Base-by-base conservation (phyloP, 208 protist species). In the Phytomonas sp. region DNA sequence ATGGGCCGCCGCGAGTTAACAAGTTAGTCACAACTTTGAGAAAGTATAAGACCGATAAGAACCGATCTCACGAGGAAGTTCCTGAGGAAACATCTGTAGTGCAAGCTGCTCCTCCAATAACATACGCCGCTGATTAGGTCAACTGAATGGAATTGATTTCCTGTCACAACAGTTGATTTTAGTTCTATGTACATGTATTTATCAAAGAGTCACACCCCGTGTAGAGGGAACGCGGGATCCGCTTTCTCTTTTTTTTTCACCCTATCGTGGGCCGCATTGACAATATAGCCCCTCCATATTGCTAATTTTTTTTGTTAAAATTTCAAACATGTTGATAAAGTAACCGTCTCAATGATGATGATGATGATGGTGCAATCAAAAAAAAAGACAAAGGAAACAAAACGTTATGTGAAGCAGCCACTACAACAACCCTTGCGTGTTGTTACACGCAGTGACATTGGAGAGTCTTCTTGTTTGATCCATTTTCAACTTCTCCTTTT, bases 311-410 rank as follows among this genome's bases (percentile, higher is more conserved):
- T 63, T 71, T 45, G 34, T 26, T 71, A 56, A 4, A 16, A 29
- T 65, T 49, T 72, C 36, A 68, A 67, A 36, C 45, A 68, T 61
- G 16, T 63, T 36, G 60, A 63, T 36, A 36, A 29, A 6, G 34
- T 59, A 30, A 52, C 29, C 10, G 40, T 49, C 14, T 49, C 40
- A 49, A 16, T 16, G 40, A 19, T 49, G 10, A 4, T 49, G 19
- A 49, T 49, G 40, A 4, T 16, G 40, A 19, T 49, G 10, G 1
- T 49, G 19, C 6, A 23, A 12, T 12, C 6, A 49, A 49, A 4
- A 49, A 49, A 49, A 49, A 23, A 12, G 12, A 49, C 40, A 19
- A 49, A 49, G 40, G 14, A 16, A 49, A 49, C 34, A 10, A 4
- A 40, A 49, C 40, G 14, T 49, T 12, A 49, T 49, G 40, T 4